Conservation (phyloP, 2,329 filamentous ascomycete genomes). For the Cryphonectria carpinicola region DNA sequence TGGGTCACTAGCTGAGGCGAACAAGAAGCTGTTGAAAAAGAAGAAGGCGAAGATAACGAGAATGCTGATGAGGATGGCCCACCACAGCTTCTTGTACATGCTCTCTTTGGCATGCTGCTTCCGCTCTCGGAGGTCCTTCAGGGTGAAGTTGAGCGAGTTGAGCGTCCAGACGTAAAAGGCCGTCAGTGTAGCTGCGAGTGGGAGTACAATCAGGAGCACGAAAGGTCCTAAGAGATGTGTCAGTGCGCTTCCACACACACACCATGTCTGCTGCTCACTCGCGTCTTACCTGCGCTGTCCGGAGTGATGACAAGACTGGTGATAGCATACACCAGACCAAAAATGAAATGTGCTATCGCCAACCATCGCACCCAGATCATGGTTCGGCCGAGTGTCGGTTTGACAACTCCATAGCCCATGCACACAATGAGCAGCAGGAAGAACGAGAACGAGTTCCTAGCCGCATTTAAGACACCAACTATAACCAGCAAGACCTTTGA, state of each 20-base stretch:
- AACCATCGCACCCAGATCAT: constrained; percentile 95
- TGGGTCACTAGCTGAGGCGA: constrained; percentile 80
- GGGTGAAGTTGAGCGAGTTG: constrained; percentile 90
- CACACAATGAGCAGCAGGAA: constrained; percentile 97
- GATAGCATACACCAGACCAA: constrained; percentile 90
- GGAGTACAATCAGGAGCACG: constrained; percentile 90
- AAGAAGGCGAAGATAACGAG: constrained; percentile 97
- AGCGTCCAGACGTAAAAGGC: constrained; percentile 99
- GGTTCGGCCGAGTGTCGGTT: constrained; percentile 84
- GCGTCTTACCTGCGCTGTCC: constrained; percentile 70
- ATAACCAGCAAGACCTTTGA: constrained; percentile 87
- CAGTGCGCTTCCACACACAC: background rate
- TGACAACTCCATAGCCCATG: constrained; percentile 99
- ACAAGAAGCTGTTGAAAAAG: constrained; percentile 96
- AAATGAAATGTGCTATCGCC: constrained; percentile 90
- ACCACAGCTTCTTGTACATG: constrained; percentile 99
- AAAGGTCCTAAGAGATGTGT: constrained; percentile 66
- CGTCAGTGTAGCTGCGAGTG: constrained; percentile 87
- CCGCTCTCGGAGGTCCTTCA: constrained; percentile 93
- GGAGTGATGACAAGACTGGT: constrained; percentile 88
- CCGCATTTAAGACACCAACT: constrained; percentile 91
- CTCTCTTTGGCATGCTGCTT: constrained; percentile 90
- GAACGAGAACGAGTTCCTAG: constrained; percentile 96
- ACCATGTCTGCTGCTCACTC: background rate
- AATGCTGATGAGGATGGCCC: constrained; percentile 91